Evolutionary conservation across 768 basidiomycete species (phyloP).

Genomic region (Zangia roseola): DNA sequence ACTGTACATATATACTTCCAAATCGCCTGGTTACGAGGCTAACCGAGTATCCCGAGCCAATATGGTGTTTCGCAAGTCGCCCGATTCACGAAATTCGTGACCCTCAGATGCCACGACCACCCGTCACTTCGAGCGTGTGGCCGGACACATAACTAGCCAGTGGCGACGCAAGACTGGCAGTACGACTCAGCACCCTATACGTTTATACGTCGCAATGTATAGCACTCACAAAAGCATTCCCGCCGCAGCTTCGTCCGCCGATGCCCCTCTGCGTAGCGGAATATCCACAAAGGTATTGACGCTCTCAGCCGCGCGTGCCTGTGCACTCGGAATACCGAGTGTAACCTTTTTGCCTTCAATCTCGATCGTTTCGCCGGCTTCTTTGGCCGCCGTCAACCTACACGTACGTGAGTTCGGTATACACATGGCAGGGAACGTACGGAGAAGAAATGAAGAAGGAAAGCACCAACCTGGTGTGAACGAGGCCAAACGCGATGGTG

Average conservation of each 20-base stretch:
- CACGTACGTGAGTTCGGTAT: background rate
- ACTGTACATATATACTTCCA: no score
- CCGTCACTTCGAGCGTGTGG: conserved; percentile 83
- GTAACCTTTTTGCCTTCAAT: conserved; percentile 83
- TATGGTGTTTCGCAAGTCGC: background rate
- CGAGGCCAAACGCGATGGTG: conserved; percentile 73
- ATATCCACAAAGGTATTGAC: conserved; percentile 46
- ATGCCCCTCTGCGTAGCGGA: conserved; percentile 68
- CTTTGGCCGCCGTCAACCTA: conserved; percentile 78
- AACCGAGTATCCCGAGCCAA: no score
- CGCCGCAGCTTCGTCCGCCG: conserved; percentile 74
- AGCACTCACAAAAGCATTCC: conserved; percentile 71
- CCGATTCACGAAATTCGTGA: background rate
- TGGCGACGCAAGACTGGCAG: conserved; percentile 66
- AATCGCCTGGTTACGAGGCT: no score
- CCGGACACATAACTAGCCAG: conserved; percentile 79
- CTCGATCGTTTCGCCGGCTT: conserved; percentile 70
- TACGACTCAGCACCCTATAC: conserved; percentile 4
- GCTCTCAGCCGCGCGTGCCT: conserved; percentile 36
- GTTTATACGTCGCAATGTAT: background rate
- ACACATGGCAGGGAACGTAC: background rate
- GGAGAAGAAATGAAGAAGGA: conserved; percentile 28
- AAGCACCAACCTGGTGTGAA: conserved; percentile 58
- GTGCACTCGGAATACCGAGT: conserved; percentile 69
- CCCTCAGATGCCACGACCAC: conserved; percentile 68